A percentile compares a stretch with the other conserved stretches of the same genome.
Evolutionary conservation across 306 rosid species (phyloP).

Genomic region (Mimosa pudica): DNA sequence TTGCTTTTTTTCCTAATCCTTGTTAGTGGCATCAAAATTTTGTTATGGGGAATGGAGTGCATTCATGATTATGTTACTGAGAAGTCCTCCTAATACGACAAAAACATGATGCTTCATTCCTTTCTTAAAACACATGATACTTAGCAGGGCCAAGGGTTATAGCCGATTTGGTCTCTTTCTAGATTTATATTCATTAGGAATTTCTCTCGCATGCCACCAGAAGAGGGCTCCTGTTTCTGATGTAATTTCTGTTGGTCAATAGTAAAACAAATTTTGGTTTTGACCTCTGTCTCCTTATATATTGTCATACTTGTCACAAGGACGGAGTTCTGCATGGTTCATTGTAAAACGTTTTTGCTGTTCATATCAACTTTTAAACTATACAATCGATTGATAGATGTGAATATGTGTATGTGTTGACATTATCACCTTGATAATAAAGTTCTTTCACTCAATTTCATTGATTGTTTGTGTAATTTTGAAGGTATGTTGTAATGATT

Average conservation of each 20-base stretch:
- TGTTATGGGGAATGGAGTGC: constrained; percentile 10
- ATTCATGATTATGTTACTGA: constrained; percentile 8
- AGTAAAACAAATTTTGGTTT: background rate
- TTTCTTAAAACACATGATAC: constrained; percentile 22
- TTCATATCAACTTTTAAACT: constrained; percentile 19
- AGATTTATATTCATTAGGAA: constrained; percentile 19
- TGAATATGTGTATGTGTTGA: constrained; percentile 22
- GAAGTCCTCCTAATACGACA: background rate
- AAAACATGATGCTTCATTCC: background rate
- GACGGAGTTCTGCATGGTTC: background rate
- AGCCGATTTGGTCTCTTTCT: constrained; percentile 12
- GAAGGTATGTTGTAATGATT: constrained; percentile 89
- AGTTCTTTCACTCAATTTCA: constrained; percentile 30
- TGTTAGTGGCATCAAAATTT: constrained; percentile 21
- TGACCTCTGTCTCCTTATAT: background rate
- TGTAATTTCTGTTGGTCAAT: constrained; percentile 7
- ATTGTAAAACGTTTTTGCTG: background rate
- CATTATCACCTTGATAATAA: constrained; percentile 30
- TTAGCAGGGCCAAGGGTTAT: constrained; percentile 7
- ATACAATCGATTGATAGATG: constrained; percentile 21
- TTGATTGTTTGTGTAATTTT: constrained; percentile 46
- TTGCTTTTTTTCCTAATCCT: background rate
- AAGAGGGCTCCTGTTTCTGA: constrained; percentile 20
- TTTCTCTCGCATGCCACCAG: constrained; percentile 29
- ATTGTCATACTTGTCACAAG: background rate